Evolutionary conservation across 2,329 filamentous ascomycete species (phyloP), one percentile per base, ranked within the genome.

Genomic region (Bipolaris cookei): DNA sequence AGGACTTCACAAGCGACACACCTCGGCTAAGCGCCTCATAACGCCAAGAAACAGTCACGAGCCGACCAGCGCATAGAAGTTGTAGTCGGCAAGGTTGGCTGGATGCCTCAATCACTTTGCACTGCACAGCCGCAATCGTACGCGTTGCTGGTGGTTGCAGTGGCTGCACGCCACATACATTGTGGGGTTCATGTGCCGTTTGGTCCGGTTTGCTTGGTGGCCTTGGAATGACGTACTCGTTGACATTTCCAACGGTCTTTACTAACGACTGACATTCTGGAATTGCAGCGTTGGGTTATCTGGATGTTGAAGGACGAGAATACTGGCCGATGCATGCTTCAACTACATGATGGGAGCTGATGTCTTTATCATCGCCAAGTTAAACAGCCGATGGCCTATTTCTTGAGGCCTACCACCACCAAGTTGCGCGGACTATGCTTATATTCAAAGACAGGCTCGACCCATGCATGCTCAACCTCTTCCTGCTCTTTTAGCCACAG

Each of bases 361-460:
- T 32, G 21, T 18, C 13, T 42, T 7, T 25, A n/a, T 16, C 45
- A 6, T 8, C 10, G 45, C 20, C 34, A 14, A 23, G 16, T 16
- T 21, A 47, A n/a, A 28, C 14, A 34, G 41, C 28, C 42, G 28
- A 14, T 2, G 4, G 28, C 18, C 32, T 57, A 54, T 51, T 84
- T 86, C 80, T 97, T 97, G 47, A 98, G 84, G 0, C 94, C 95
- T 28, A 98, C 93, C 3, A 99, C 90, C 1, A 96, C 94, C 70
- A 98, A 76, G 77, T 99, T 98, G 61, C 95, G 83, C 45, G 95
- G 95, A 74, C 92, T 97, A 72, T 90, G 78, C 35, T 79, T 80
- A 76, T 96, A 97, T 65, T 96, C 92, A 79, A 98, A 98, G 4
- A 97, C 92, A 0, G 90, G 83, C 79, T 98, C 92, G 4, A 97